Conservation (phyloP, 2,329 filamentous ascomycete species). For the Lachnellula willkommii region DNA sequence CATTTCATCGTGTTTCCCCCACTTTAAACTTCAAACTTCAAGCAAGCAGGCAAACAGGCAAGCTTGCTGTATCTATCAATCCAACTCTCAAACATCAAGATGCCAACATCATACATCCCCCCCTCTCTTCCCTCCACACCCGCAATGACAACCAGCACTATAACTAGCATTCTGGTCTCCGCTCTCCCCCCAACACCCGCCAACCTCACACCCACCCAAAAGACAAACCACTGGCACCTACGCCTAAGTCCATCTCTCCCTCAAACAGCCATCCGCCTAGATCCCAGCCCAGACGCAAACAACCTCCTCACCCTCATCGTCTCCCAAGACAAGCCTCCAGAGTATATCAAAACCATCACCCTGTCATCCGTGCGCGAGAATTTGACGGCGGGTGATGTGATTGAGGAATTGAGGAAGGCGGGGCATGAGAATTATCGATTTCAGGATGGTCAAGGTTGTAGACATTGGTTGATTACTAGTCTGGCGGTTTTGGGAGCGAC, state of each 20-base stretch:
- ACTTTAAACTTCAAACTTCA: too few species aligned
- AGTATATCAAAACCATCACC: background rate
- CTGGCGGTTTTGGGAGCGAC: background rate
- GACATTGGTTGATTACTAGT: background rate
- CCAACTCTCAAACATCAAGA: background rate
- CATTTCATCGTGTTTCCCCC: too few species aligned
- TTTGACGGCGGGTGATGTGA: background rate
- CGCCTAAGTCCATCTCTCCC: background rate
- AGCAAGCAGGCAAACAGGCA: too few species aligned
- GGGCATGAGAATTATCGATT: background rate
- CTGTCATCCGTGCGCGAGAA: background rate
- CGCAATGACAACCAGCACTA: background rate
- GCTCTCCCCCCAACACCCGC: background rate
- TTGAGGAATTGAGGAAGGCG: background rate
- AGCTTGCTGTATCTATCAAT: too few species aligned
- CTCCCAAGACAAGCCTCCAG: background rate
- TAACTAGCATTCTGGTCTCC: background rate
- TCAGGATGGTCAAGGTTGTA: background rate
- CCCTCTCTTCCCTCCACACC: background rate
- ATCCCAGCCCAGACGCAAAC: background rate
- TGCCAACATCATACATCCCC: background rate
- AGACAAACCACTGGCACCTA: background rate
- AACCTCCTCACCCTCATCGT: background rate
- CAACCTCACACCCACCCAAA: background rate
- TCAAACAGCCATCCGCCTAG: background rate